Percentiles rank a stretch among this genome's conserved stretches.
These are phyloP conservation scores for Begonia masoniana DNA, from an alignment of 306 rosid species.

Conservation along the genomic window DNA sequence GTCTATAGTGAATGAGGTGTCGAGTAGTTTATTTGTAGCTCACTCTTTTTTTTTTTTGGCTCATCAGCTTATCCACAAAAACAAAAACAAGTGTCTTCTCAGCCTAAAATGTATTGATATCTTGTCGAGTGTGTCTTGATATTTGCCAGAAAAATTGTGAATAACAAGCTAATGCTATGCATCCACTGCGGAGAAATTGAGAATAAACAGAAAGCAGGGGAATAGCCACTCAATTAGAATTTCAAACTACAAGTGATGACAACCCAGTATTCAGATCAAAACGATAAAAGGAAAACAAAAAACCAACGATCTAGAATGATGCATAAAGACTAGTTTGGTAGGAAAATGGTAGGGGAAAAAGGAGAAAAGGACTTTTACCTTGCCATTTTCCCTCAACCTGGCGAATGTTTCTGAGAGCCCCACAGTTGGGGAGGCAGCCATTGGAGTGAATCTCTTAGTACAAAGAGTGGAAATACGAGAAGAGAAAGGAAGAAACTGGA, in stretches of 20 bases:
- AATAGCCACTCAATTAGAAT: not conserved
- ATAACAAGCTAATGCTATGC: not conserved
- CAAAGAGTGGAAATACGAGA: constrained; percentile 20
- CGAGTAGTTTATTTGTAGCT: no score
- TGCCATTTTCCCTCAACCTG: constrained; percentile 46
- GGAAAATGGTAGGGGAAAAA: not conserved
- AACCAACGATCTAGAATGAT: not conserved
- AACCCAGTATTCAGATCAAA: not conserved
- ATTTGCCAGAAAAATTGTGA: not conserved
- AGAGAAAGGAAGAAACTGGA: constrained; percentile 13
- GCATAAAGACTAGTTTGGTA: not conserved
- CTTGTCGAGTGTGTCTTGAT: not conserved
- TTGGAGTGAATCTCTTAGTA: constrained; percentile 24
- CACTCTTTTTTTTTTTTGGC: not conserved
- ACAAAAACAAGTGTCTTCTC: no score
- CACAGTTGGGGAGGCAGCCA: constrained; percentile 43
- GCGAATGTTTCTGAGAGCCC: constrained; percentile 69
- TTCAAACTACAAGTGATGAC: not conserved
- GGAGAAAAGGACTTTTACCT: constrained; percentile 27
- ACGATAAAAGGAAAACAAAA: not conserved
- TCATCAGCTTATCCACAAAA: no score
- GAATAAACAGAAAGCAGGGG: not conserved
- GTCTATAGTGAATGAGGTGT: no score
- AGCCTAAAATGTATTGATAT: not conserved
- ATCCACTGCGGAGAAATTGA: not conserved